phyloP scores from a whole-genome alignment of 495 filamentous ascomycete genomes.

The Podospora didyma region DNA sequence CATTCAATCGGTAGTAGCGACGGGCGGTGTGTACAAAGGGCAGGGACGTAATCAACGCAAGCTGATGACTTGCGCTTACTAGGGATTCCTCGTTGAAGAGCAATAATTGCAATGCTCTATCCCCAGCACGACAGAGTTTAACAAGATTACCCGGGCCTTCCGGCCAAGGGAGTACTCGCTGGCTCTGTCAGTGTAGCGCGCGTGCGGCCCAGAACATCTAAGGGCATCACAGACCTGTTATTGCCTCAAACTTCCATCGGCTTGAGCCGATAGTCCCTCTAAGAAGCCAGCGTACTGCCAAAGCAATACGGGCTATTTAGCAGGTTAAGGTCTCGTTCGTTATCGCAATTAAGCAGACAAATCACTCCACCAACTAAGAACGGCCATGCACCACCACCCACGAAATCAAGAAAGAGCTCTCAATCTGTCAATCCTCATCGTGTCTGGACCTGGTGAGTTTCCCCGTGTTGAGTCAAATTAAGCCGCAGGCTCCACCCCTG shows the following conservation, averaged over 20 bases:
- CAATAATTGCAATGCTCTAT: constrained; percentile 74
- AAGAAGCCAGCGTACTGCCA: constrained; percentile 64
- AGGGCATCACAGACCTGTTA: constrained; percentile 70
- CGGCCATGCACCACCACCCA: constrained; percentile 63
- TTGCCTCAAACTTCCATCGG: constrained; percentile 68
- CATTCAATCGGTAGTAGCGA: constrained; percentile 74
- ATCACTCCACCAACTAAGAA: constrained; percentile 68
- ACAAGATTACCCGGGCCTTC: constrained; percentile 49
- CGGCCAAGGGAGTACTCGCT: constrained; percentile 68
- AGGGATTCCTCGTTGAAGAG: constrained; percentile 77
- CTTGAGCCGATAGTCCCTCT: constrained; percentile 45
- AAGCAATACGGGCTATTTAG: constrained; percentile 66
- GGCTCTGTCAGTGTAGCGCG: constrained; percentile 69
- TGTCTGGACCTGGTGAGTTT: constrained; percentile 67
- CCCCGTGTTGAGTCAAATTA: constrained; percentile 69
- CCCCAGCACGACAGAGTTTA: background rate
- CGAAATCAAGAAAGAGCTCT: constrained; percentile 63
- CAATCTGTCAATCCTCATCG: constrained; percentile 64
- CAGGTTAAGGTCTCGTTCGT: constrained; percentile 61
- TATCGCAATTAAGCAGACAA: constrained; percentile 76
- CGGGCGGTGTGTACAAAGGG: constrained; percentile 71
- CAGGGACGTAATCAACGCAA: constrained; percentile 72
- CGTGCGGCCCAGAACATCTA: constrained; percentile 71
- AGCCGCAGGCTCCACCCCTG: constrained; percentile 58
- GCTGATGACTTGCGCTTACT: constrained; percentile 71